phyloP scores from a whole-genome alignment of 805 yeast genomes.

The Pichia rugopelliculosa region DNA sequence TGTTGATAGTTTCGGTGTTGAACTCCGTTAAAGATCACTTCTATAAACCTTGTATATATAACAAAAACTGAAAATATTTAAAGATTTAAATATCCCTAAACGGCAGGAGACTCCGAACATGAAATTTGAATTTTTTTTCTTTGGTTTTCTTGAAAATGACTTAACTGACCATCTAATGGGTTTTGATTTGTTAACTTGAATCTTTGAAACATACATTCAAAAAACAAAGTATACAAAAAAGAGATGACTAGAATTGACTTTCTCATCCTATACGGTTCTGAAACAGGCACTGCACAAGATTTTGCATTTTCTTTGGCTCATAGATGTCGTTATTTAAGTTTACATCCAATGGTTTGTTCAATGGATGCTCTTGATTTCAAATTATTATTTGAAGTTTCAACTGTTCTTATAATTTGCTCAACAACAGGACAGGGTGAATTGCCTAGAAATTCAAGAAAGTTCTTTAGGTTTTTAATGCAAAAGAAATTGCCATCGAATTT shows the following conservation, averaged over 20 bases:
- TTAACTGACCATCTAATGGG: no score
- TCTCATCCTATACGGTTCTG: slow-evolving; percentile 74
- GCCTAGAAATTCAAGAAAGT: slow-evolving; percentile 65
- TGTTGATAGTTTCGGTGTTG: slow-evolving; percentile 44
- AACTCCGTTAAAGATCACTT: slow-evolving; percentile 32
- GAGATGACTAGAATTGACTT: not conserved
- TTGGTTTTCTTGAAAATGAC: no score
- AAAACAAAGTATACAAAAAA: not conserved
- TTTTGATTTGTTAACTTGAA: no score
- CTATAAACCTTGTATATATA: slow-evolving; percentile 1
- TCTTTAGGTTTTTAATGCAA: slow-evolving; percentile 69
- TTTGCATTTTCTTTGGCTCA: slow-evolving; percentile 60
- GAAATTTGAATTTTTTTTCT: not conserved
- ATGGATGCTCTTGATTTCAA: slow-evolving; percentile 56
- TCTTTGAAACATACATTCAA: not conserved
- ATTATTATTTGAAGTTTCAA: slow-evolving; percentile 41
- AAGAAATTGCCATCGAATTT: slow-evolving; percentile 54
- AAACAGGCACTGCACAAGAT: slow-evolving; percentile 88
- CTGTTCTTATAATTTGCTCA: slow-evolving; percentile 41
- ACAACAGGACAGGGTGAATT: slow-evolving; percentile 96
- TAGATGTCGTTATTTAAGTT: slow-evolving; percentile 46
- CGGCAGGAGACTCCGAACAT: not conserved
- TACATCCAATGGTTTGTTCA: slow-evolving; percentile 40
- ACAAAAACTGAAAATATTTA: not conserved
- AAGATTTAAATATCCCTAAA: not conserved